Evolutionary conservation across 1,139 yeast genomes (phyloP), one percentile per base, ranked within the genome.

Genomic region (Kodamaea fungicola): DNA sequence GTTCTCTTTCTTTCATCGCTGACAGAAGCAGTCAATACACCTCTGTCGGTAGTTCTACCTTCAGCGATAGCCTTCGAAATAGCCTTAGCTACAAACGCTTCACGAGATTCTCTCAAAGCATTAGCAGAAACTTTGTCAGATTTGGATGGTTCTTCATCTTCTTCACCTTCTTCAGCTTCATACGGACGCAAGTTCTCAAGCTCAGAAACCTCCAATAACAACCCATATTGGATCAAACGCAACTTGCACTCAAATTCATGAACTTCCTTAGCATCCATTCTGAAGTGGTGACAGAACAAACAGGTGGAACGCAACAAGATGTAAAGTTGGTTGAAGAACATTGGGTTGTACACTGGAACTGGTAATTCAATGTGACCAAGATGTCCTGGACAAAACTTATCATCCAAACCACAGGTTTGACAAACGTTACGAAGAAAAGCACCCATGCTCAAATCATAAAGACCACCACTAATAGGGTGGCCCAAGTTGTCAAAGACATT

Each of bases 341-440:
- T 67, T 12, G 98, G 97, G 58, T 89, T 92, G 69, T 89, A 94
- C 33, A 88, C 95, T 5, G 97, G 96, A 29, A 88, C 83, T 7
- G 98, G 98, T 49, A 94, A 75, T 59, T 92, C 97, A 43, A 94
- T 89, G 62, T 94, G 98, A 42, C 99, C 99, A 65, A 88, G 89
- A 62, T 94, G 99, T 28, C 99, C 99, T 2, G 97, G 97, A 67
- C 99, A 94, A 54, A 79, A 83, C 55, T 86, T 80, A 51, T 92
- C 97, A 59, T 89, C 96, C 45, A 92, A 71, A 22, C 97, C 97
- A 76, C 99, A 94, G 2, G 98, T 92, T 22, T 94, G 75, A 76
- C 99, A 90, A 38, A 86, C 71, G 58, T 90, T 87, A 58, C 84
- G 75, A 46, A 88, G 71, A 55, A 89, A 92, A 1, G 98, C 98